Percentiles rank a stretch among this genome's conserved stretches.
phyloP scores from a whole-genome alignment of 2,329 filamentous ascomycete species.

The Trichoderma sp. region DNA sequence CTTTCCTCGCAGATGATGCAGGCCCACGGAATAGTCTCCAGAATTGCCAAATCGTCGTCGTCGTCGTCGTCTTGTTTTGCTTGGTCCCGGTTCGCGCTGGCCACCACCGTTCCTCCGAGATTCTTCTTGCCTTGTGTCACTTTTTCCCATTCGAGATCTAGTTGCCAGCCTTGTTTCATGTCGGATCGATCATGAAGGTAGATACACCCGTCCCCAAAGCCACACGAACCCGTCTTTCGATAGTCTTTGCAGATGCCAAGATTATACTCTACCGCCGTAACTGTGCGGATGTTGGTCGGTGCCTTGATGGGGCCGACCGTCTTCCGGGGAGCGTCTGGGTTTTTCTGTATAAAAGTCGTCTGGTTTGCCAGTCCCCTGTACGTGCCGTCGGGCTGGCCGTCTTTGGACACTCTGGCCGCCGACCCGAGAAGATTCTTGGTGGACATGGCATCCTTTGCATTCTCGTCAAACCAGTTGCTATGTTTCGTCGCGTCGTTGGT shows the following conservation, averaged over 20 bases:
- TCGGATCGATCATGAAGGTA: slow-evolving; percentile 76
- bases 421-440: slow-evolving; percentile 61
- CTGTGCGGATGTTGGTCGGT: slow-evolving; percentile 83
- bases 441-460: slow-evolving; percentile 50
- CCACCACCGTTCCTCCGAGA: slow-evolving; percentile 60
- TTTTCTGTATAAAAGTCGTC: slow-evolving; percentile 75
- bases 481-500: slow-evolving; percentile 88
- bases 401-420: slow-evolving; percentile 49
- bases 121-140: slow-evolving; percentile 71
- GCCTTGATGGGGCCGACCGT: slow-evolving; percentile 85
- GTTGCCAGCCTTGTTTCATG: slow-evolving; percentile 90
- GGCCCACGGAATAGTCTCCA: slow-evolving; percentile 84
- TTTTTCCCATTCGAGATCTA: slow-evolving; percentile 92
- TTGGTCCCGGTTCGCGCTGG: slow-evolving; percentile 55
- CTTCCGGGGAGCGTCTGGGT: slow-evolving; percentile 69
- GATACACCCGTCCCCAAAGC: slow-evolving; percentile 58
- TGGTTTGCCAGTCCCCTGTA: slow-evolving; percentile 77
- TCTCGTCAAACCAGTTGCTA: slow-evolving; percentile 86
- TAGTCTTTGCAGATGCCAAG: slow-evolving; percentile 96
- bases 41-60: slow-evolving; percentile 55
- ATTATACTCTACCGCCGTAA: slow-evolving; percentile 87
- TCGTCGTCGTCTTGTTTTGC: slow-evolving; percentile 35
- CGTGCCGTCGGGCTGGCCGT: slow-evolving; percentile 58
- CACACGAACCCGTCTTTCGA: slow-evolving; percentile 40
- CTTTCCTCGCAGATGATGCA: slow-evolving; percentile 82